Evolutionary conservation across 148 eudicot species (phyloP).

Genomic region (Fallopia convolvulus): DNA sequence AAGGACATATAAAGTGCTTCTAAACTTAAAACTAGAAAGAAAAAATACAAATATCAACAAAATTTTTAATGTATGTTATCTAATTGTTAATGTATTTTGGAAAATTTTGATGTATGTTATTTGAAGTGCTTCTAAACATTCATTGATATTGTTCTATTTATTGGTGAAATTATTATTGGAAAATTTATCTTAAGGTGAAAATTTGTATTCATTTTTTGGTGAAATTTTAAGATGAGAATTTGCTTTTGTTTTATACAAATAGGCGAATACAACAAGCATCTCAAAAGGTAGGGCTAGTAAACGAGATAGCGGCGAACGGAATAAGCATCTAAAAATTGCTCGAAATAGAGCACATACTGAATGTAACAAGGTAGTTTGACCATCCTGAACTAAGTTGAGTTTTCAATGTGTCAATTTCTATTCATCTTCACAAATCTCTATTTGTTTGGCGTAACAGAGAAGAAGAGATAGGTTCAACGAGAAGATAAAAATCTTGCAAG

Average conservation of each 20-base stretch:
- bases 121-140: too few relatives aligned
- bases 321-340: background rate
- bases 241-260: background rate
- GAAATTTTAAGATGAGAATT: background rate
- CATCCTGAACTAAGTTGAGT: too few relatives aligned
- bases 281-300: background rate
- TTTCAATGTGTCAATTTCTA: background rate
- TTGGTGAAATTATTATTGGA: too few relatives aligned
- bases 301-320: background rate
- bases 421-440: background rate
- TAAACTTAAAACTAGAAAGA: too few relatives aligned
- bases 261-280: background rate
- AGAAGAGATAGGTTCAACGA: background rate
- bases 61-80: too few relatives aligned
- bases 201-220: too few relatives aligned
- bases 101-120: too few relatives aligned
- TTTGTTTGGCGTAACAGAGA: background rate
- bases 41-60: too few relatives aligned
- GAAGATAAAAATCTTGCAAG: background rate
- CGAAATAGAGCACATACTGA: background rate
- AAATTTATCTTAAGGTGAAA: too few relatives aligned
- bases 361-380: background rate
- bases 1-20: too few relatives aligned
- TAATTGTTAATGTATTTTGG: too few relatives aligned
- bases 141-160: too few relatives aligned